These are phyloP conservation scores for Chaetomium sp. DNA, from an alignment of 2,329 filamentous ascomycete species.

Conservation along the genomic window DNA sequence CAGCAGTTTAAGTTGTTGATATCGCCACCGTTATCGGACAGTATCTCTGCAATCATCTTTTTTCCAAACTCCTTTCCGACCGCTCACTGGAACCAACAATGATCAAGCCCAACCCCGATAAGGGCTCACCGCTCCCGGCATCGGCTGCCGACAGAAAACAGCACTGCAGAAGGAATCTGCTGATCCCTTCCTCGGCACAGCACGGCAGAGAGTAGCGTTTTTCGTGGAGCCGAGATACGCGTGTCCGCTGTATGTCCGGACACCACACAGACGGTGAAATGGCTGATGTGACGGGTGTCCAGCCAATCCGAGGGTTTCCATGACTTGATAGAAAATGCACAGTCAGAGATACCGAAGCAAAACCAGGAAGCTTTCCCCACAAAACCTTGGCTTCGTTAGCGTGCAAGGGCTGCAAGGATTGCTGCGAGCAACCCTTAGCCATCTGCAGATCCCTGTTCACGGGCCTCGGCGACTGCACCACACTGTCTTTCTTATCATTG, in stretches of 20 bases:
- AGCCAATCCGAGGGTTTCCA: slow-evolving; percentile 26
- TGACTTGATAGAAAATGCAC: slow-evolving; percentile 23
- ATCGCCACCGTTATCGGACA: not conserved
- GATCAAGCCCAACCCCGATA: not conserved
- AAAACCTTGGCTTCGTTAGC: slow-evolving; percentile 15
- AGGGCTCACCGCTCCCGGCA: slow-evolving; percentile 8
- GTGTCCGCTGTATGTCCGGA: not conserved
- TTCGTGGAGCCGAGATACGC: slow-evolving; percentile 11
- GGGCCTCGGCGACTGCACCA: not conserved
- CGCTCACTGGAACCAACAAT: not conserved
- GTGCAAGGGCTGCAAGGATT: not conserved
- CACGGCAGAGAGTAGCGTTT: not conserved
- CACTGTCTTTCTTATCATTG: not conserved
- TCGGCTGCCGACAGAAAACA: slow-evolving; percentile 9
- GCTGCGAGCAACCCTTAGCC: not conserved
- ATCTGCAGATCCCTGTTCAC: not conserved
- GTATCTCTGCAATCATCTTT: not conserved
- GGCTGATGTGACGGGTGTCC: slow-evolving; percentile 9
- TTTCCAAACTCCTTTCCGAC: not conserved
- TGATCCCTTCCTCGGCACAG: not conserved
- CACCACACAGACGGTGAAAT: slow-evolving; percentile 23
- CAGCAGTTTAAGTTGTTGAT: not conserved
- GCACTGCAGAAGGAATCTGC: not conserved
- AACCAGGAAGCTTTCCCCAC: slow-evolving; percentile 17
- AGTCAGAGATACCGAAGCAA: slow-evolving; percentile 13